phyloP scores from a whole-genome alignment of 2,329 filamentous ascomycete genomes.

The Periconia sp. region DNA sequence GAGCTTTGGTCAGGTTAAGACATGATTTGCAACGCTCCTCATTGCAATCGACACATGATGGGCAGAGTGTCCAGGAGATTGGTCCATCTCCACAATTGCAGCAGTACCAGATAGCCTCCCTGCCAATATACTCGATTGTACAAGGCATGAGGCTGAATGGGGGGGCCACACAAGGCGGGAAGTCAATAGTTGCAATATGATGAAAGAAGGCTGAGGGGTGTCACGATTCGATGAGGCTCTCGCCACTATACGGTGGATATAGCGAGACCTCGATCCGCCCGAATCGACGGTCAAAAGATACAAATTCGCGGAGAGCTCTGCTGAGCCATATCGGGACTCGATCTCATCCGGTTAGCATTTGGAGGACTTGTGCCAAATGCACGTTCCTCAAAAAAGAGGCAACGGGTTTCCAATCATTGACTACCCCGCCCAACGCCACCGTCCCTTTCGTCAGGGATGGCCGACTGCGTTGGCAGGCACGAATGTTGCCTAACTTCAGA shows the following conservation, averaged over 20 bases:
- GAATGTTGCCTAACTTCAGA: background rate
- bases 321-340: background rate
- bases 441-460: background rate
- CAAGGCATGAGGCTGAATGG: constrained; percentile 8
- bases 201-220: background rate
- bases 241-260: background rate
- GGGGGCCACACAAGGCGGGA: background rate
- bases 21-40: background rate
- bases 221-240: constrained; percentile 8
- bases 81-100: constrained; percentile 6
- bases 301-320: constrained; percentile 3
- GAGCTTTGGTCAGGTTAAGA: too few relatives aligned
- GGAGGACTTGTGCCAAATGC: constrained; percentile 4
- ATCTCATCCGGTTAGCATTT: constrained; percentile 5
- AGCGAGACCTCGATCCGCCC: too few relatives aligned
- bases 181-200: constrained; percentile 2
- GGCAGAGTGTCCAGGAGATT: background rate
- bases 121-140: background rate
- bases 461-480: constrained; percentile 1
- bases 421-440: background rate
- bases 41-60: background rate
- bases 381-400: constrained; percentile 1
- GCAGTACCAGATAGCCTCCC: constrained; percentile 6
- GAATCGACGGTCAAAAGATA: too few relatives aligned
- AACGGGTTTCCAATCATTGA: constrained; percentile 7